A percentile compares a stretch with the other conserved stretches of the same genome.
Conservation (phyloP, 2,329 filamentous ascomycete species). For the Talaromyces sp. region DNA sequence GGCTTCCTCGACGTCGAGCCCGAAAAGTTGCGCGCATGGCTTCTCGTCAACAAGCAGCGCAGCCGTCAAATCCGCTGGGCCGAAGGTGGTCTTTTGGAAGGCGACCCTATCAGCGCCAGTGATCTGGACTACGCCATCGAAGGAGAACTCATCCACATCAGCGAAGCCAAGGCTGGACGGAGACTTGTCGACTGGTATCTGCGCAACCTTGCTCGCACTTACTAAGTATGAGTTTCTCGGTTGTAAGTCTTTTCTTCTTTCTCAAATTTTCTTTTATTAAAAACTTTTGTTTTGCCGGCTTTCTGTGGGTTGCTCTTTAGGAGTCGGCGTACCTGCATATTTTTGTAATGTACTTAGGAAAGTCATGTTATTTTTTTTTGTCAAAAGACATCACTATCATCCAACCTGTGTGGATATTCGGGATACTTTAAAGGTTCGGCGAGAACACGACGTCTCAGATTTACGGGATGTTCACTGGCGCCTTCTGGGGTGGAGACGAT, state of each 20-base stretch:
- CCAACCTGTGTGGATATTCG: not conserved
- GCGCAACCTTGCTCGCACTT: constrained; percentile 90
- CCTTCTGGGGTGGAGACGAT: not conserved
- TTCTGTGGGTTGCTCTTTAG: constrained; percentile 3
- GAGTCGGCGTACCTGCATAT: constrained; percentile 10
- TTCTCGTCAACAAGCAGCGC: constrained; percentile 97
- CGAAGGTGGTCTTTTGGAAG: constrained; percentile 83
- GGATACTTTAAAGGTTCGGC: not conserved
- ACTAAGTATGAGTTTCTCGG: constrained; percentile 45
- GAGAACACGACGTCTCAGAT: not conserved
- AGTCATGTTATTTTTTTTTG: not conserved
- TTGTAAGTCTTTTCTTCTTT: not conserved
- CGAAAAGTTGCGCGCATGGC: constrained; percentile 90
- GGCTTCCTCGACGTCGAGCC: constrained; percentile 95
- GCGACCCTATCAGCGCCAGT: constrained; percentile 85
- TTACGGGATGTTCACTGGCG: not conserved
- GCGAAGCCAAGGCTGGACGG: constrained; percentile 94
- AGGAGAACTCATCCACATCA: constrained; percentile 96
- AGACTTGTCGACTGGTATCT: constrained; percentile 99
- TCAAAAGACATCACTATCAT: not conserved
- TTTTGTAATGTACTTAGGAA: constrained; percentile 7
- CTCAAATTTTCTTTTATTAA: constrained; percentile 8
- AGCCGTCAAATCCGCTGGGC: constrained; percentile 94
- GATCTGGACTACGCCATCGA: constrained; percentile 97
- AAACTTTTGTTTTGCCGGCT: constrained; percentile 9